These are phyloP conservation scores for Stramenopiles sp. DNA, from an alignment of 352 stramenopile species.

Conservation along the genomic window DNA sequence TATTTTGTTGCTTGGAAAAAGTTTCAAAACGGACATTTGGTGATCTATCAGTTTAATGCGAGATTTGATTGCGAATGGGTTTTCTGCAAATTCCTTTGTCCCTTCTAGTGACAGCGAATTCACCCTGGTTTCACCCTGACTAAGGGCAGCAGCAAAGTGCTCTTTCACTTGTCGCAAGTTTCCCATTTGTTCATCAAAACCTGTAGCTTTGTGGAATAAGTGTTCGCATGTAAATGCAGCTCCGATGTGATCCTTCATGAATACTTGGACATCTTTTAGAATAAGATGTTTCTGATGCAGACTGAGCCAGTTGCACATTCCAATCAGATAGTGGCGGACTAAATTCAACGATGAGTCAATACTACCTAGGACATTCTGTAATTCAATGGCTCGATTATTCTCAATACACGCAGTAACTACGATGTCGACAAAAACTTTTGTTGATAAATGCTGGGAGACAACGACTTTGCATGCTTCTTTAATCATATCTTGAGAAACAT, in stretches of 20 bases:
- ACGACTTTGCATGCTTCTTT: background rate
- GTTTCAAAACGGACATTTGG: background rate
- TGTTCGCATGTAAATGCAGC: background rate
- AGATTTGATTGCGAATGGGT: background rate
- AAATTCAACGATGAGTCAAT: background rate
- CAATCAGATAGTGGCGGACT: background rate
- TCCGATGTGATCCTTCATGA: background rate
- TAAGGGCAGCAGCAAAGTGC: background rate
- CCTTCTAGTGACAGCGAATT: background rate
- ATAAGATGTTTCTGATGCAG: background rate
- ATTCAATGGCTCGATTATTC: background rate
- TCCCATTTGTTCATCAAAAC: background rate
- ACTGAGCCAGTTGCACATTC: background rate
- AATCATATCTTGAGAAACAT: background rate
- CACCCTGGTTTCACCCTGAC: background rate
- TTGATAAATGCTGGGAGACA: background rate
- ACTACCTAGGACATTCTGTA: background rate
- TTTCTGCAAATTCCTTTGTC: background rate
- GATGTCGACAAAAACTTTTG: background rate
- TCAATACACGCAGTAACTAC: background rate
- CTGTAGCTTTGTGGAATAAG: background rate
- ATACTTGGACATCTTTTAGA: background rate
- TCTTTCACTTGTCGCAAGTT: background rate
- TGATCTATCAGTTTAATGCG: background rate
- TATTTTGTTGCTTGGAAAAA: background rate